Evolutionary conservation across 2,329 filamentous ascomycete species (phyloP).

Genomic region (Tolypocladium paradoxum): DNA sequence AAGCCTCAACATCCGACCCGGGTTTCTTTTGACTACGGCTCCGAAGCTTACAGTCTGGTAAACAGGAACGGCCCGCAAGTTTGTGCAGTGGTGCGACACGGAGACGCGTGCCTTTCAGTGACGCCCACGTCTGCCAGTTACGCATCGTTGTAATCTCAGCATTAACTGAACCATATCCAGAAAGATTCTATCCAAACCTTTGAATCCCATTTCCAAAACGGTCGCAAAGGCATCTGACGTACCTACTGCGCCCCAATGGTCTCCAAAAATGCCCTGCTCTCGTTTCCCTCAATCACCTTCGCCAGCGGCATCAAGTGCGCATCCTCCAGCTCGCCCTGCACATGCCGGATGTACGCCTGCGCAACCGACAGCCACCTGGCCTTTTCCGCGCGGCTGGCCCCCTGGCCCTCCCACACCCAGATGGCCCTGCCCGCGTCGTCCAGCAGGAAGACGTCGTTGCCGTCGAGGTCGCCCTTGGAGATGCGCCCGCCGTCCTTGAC

Average conservation of each 20-base stretch:
- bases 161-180: too few relatives aligned
- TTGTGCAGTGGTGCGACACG: too few relatives aligned
- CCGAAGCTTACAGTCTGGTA: too few relatives aligned
- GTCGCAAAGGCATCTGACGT: too few relatives aligned
- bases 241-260: conserved; percentile 24
- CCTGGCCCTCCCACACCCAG: conserved; percentile 56
- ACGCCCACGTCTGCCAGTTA: too few relatives aligned
- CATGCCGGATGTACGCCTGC: conserved; percentile 40
- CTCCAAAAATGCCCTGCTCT: conserved; percentile 40
- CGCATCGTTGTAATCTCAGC: too few relatives aligned
- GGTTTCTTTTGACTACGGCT: too few relatives aligned
- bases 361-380: conserved; percentile 49
- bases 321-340: conserved; percentile 21
- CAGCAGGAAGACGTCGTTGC: conserved; percentile 51
- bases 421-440: conserved; percentile 45
- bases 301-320: conserved; percentile 39
- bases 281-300: conserved; percentile 45
- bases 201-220: too few relatives aligned
- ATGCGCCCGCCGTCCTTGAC: conserved; percentile 44
- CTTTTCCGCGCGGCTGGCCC: conserved; percentile 47
- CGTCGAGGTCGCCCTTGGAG: conserved; percentile 38
- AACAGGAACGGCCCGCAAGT: too few relatives aligned
- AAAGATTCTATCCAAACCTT: background rate
- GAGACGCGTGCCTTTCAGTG: too few relatives aligned
- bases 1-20: too few relatives aligned